These are phyloP conservation scores for Lepidium sativum DNA, from an alignment of 345 rosid genomes.

Conservation along the genomic window DNA sequence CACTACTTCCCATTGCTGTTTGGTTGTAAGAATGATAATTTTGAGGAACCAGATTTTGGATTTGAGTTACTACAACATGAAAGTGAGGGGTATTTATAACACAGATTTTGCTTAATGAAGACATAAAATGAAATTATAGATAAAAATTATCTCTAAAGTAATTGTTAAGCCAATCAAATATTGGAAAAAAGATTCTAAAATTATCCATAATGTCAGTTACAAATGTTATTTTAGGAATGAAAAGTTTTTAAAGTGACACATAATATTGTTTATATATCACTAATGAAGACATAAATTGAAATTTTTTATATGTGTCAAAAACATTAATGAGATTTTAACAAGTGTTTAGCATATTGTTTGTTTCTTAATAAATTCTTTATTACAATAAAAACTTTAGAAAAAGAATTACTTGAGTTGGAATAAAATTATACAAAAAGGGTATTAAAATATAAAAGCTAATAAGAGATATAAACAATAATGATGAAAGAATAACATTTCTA, in stretches of 20 bases:
- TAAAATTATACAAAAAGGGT: not conserved
- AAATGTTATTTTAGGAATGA: not conserved
- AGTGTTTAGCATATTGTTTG: not conserved
- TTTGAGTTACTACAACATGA: not conserved
- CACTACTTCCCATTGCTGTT: slow-evolving; percentile 12
- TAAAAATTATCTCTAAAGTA: not conserved
- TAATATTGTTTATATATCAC: not conserved
- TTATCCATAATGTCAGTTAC: not conserved
- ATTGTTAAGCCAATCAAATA: not conserved
- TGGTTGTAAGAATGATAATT: not conserved
- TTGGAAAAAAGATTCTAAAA: not conserved
- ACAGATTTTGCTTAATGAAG: slow-evolving; percentile 1
- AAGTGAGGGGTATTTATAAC: not conserved
- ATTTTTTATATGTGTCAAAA: slow-evolving; percentile 12
- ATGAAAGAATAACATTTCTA: not conserved
- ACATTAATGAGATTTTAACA: not conserved
- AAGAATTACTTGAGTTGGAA: not conserved
- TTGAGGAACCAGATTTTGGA: not conserved
- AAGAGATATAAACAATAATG: not conserved
- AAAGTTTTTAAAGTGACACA: not conserved
- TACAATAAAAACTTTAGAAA: not conserved
- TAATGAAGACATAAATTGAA: too few relatives aligned
- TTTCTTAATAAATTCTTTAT: not conserved
- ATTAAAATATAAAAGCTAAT: not conserved
- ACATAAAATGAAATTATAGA: not conserved